These are phyloP conservation scores for Boeremia exigua DNA, from an alignment of 2,329 filamentous ascomycete genomes.

Conservation along the genomic window DNA sequence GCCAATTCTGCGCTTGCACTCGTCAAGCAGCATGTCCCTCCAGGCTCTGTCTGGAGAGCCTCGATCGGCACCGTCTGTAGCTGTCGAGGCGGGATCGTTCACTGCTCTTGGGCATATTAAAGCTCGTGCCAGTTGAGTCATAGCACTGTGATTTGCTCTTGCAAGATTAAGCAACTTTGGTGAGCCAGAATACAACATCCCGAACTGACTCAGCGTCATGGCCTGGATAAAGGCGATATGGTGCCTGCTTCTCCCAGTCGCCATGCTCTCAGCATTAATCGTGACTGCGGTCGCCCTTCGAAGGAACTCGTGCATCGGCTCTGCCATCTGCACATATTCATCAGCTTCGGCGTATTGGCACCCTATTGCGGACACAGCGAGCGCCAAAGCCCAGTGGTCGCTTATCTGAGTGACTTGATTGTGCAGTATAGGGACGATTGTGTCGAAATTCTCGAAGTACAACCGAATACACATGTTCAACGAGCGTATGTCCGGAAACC, in stretches of 20 bases:
- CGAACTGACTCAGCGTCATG: conserved; percentile 5
- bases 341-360: conserved; percentile 27
- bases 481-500: neutral
- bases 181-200: conserved; percentile 18
- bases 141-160: conserved; percentile 4
- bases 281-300: conserved; percentile 5
- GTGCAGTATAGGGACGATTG: conserved; percentile 36
- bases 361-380: conserved; percentile 37
- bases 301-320: conserved; percentile 16
- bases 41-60: neutral
- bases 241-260: neutral
- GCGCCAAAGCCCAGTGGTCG: conserved; percentile 25
- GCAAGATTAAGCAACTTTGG: neutral
- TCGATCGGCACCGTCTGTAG: neutral
- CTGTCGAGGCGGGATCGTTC: neutral
- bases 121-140: conserved; percentile 4
- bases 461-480: conserved; percentile 32
- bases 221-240: conserved; percentile 13
- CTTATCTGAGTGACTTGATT: conserved; percentile 16
- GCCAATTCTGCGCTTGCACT: conserved; percentile 13
- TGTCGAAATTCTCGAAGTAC: conserved; percentile 36
- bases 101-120: neutral
- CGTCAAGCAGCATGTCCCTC: neutral
- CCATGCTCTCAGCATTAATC: neutral
- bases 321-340: conserved; percentile 4